phyloP scores from a whole-genome alignment of 306 rosid genomes.

The Elaeagnus macrophylla region DNA sequence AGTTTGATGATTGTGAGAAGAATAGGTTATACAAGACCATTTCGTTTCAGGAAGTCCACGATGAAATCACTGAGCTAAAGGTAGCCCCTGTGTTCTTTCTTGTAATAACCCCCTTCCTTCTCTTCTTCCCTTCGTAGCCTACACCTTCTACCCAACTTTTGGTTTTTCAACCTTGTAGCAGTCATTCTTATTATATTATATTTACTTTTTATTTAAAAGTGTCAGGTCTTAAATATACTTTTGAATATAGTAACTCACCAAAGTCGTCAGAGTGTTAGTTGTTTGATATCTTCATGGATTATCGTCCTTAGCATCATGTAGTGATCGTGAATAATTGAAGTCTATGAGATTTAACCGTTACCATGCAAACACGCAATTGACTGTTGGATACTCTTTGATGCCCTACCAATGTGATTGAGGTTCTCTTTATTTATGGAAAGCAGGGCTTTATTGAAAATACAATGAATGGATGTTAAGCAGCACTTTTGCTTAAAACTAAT shows the following conservation, averaged over 20 bases:
- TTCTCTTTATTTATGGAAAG: too few relatives aligned
- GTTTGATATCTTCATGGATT: neutral
- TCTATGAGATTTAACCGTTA: neutral
- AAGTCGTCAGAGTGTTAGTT: neutral
- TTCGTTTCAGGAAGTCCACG: constrained; percentile 53
- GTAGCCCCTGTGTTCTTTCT: constrained; percentile 23
- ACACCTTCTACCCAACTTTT: constrained; percentile 1
- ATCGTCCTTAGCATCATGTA: too few relatives aligned
- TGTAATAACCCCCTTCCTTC: neutral
- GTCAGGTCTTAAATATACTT: neutral
- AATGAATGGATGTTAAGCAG: neutral
- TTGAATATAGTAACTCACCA: neutral
- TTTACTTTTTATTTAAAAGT: neutral
- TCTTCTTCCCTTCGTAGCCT: neutral
- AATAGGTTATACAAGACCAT: constrained; percentile 44
- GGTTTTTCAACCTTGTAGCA: too few relatives aligned
- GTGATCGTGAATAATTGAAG: neutral
- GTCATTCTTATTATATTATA: too few relatives aligned
- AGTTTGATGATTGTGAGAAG: constrained; percentile 65
- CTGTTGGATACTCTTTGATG: neutral
- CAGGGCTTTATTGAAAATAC: neutral
- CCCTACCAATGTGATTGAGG: neutral
- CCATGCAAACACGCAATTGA: neutral
- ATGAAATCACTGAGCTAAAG: constrained; percentile 59
- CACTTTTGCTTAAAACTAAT: neutral